Evolutionary conservation across 768 basidiomycete species (phyloP).

Genomic region (Hericium coralloides): DNA sequence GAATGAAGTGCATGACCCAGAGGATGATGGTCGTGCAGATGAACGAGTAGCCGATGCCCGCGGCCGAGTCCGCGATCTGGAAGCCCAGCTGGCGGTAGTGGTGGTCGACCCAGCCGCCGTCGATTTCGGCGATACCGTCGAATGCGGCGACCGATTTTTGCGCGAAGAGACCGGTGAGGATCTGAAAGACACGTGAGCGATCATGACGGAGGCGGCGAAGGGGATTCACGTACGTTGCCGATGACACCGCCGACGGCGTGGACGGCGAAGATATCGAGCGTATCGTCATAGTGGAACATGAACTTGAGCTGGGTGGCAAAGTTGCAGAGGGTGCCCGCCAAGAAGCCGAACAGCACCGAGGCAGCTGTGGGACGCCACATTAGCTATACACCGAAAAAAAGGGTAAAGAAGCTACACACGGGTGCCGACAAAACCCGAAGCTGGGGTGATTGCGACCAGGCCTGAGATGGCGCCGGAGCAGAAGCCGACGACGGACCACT

Average conservation of each 20-base stretch:
- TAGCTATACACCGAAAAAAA: constrained; percentile 2
- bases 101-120: constrained; percentile 38
- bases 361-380: constrained; percentile 40
- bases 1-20: constrained; percentile 38
- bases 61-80: constrained; percentile 30
- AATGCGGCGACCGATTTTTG: constrained; percentile 35
- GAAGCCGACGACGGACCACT: constrained; percentile 92
- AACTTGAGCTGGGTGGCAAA: constrained; percentile 96
- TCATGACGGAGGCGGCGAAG: neutral
- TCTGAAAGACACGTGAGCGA: constrained; percentile 22
- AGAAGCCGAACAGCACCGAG: constrained; percentile 75
- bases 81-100: constrained; percentile 34
- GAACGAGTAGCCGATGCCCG: constrained; percentile 25
- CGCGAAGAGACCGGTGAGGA: constrained; percentile 14
- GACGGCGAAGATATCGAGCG: constrained; percentile 86
- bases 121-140: constrained; percentile 35
- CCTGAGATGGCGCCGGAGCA: constrained; percentile 93
- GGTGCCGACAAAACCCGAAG: constrained; percentile 70
- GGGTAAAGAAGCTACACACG: constrained; percentile 33
- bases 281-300: constrained; percentile 64
- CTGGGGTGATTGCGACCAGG: constrained; percentile 86
- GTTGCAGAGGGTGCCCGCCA: constrained; percentile 82
- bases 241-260: constrained; percentile 73
- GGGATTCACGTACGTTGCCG: constrained; percentile 40
- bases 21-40: constrained; percentile 28